These are phyloP conservation scores for Coemansia furcata DNA, from an alignment of 192 early-diverging fungal species.

Conservation along the genomic window DNA sequence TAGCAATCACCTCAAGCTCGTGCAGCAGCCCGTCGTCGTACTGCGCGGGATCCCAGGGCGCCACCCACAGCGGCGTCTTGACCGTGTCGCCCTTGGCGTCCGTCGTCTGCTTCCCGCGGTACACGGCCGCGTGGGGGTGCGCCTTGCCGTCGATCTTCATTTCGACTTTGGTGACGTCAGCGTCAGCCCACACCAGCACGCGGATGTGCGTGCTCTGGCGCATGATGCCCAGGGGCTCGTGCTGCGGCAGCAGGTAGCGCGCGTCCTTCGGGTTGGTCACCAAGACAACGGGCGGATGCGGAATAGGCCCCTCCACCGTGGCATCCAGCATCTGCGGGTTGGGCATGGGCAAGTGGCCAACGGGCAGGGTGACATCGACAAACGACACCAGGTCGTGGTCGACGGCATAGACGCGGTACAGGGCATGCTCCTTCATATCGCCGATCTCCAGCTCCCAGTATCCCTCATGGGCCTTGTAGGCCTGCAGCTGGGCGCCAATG, in stretches of 20 bases:
- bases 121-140: slow-evolving; percentile 49
- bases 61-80: slow-evolving; percentile 66
- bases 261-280: slow-evolving; percentile 90
- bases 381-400: slow-evolving; percentile 87
- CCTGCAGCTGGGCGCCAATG: slow-evolving; percentile 58
- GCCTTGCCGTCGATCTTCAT: slow-evolving; percentile 56
- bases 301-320: slow-evolving; percentile 11
- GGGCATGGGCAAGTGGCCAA: slow-evolving; percentile 58
- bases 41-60: slow-evolving; percentile 65
- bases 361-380: slow-evolving; percentile 67
- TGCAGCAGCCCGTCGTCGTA: slow-evolving; percentile 72
- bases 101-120: slow-evolving; percentile 49
- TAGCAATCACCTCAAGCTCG: slow-evolving; percentile 58
- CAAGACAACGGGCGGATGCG: slow-evolving; percentile 73
- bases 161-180: slow-evolving; percentile 27
- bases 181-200: slow-evolving; percentile 68
- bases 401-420: slow-evolving; percentile 81
- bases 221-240: slow-evolving; percentile 71
- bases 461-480: slow-evolving; percentile 62
- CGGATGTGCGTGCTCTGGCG: slow-evolving; percentile 67
- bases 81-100: slow-evolving; percentile 24
- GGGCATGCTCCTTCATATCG: slow-evolving; percentile 86
- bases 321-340: slow-evolving; percentile 33
- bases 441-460: slow-evolving; percentile 83
- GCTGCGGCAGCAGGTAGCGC: slow-evolving; percentile 63